Percentiles rank a stretch among this genome's conserved stretches.
phyloP scores from a whole-genome alignment of 2,329 filamentous ascomycete species.

The Pseudocercospora musae region DNA sequence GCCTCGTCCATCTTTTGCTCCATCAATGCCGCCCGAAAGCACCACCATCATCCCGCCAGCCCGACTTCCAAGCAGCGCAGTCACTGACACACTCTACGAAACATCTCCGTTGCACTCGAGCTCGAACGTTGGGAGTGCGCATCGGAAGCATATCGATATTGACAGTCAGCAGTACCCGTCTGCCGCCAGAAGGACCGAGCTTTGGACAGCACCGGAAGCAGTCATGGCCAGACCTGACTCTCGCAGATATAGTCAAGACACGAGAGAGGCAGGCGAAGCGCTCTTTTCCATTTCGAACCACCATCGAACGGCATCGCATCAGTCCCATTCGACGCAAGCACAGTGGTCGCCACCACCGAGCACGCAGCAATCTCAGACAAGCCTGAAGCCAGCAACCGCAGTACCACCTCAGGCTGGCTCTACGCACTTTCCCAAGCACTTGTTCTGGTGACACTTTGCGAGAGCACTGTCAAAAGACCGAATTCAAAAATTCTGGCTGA shows the following conservation, averaged over 20 bases:
- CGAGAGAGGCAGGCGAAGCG: constrained; percentile 22
- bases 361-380: constrained; percentile 1
- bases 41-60: not conserved
- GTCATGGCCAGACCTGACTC: not conserved
- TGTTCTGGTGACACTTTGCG: constrained; percentile 26
- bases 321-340: not conserved
- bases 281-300: constrained; percentile 24
- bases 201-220: not conserved
- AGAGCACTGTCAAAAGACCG: no score
- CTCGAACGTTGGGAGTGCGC: not conserved
- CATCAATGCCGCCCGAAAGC: not conserved
- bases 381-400: not conserved
- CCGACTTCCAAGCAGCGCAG: not conserved
- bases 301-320: constrained; percentile 4
- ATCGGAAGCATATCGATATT: not conserved
- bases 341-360: constrained; percentile 2
- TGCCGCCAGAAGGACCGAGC: not conserved
- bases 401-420: constrained; percentile 4
- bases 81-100: not conserved
- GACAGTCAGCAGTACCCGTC: not conserved
- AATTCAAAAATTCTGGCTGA: no score
- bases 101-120: not conserved
- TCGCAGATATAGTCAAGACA: constrained; percentile 24
- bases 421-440: constrained; percentile 20
- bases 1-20: not conserved